Evolutionary conservation across 1,284 basidiomycete species (phyloP).

Genomic region (Trichosporon sp.): DNA sequence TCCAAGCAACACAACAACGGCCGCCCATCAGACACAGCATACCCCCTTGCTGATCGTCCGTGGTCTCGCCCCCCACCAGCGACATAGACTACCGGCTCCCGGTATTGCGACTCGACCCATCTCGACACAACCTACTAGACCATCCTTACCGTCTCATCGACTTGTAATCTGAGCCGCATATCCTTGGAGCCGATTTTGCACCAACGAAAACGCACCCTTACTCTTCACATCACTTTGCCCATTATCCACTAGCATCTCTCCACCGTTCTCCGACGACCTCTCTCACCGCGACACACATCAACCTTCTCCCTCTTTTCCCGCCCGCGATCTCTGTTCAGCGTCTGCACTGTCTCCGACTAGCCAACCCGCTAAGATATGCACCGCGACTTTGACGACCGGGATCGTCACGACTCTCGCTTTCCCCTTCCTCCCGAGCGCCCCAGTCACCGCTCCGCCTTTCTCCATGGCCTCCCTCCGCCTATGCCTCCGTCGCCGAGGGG

Average conservation of each 20-base stretch:
- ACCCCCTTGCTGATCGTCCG: neutral
- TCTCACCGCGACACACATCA: neutral
- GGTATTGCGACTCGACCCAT: neutral
- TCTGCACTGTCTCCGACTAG: neutral
- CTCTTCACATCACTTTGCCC: neutral
- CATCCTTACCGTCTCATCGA: neutral
- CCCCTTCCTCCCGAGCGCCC: slow-evolving; percentile 22
- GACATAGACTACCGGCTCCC: neutral
- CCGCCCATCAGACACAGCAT: neutral
- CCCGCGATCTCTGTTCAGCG: neutral
- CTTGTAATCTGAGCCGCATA: neutral
- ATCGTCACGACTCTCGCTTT: slow-evolving; percentile 24
- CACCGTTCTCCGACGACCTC: neutral
- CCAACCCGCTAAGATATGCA: neutral
- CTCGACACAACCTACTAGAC: neutral
- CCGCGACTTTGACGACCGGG: slow-evolving; percentile 25
- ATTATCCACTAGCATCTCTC: neutral
- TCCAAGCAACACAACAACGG: neutral
- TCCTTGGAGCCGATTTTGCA: neutral
- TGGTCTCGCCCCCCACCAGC: neutral
- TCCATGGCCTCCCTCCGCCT: slow-evolving; percentile 34
- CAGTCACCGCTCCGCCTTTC: slow-evolving; percentile 26
- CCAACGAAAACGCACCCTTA: neutral
- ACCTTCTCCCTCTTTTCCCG: neutral
- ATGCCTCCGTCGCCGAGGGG: slow-evolving; percentile 21